These are phyloP conservation scores for Dactylellina drechsleri DNA, from an alignment of 2,329 filamentous ascomycete species.

Conservation along the genomic window DNA sequence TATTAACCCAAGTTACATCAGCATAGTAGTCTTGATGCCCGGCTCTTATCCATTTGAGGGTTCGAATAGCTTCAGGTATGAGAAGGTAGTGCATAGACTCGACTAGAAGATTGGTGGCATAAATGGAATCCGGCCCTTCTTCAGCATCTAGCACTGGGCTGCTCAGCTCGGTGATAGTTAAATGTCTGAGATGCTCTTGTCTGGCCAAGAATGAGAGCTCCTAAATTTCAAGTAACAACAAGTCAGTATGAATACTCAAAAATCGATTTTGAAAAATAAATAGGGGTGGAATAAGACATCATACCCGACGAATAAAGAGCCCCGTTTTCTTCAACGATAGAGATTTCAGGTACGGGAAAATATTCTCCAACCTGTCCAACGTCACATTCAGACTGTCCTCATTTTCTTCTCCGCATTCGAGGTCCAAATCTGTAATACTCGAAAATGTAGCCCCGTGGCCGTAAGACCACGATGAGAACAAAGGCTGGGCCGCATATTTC, in stretches of 20 bases:
- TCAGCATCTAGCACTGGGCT: conserved; percentile 7
- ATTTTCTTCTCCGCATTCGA: neutral
- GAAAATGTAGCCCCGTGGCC: neutral
- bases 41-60: conserved; percentile 22
- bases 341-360: neutral
- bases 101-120: conserved; percentile 20
- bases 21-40: conserved; percentile 17
- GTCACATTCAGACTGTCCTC: neutral
- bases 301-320: conserved; percentile 7
- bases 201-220: neutral
- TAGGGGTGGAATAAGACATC: neutral
- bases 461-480: neutral
- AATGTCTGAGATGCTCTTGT: conserved; percentile 1
- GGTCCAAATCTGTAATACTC: neutral
- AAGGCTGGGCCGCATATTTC: neutral
- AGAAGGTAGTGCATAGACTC: conserved; percentile 31
- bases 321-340: neutral
- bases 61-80: neutral
- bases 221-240: neutral
- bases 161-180: conserved; percentile 15
- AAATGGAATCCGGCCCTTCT: conserved; percentile 26
- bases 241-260: neutral
- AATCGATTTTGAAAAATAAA: neutral
- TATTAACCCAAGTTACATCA: neutral
- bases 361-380: too few species aligned